A percentile compares a stretch with the other conserved stretches of the same genome.
Conservation (phyloP, 2,329 filamentous ascomycete genomes). For the Colletotrichum theobromicola region DNA sequence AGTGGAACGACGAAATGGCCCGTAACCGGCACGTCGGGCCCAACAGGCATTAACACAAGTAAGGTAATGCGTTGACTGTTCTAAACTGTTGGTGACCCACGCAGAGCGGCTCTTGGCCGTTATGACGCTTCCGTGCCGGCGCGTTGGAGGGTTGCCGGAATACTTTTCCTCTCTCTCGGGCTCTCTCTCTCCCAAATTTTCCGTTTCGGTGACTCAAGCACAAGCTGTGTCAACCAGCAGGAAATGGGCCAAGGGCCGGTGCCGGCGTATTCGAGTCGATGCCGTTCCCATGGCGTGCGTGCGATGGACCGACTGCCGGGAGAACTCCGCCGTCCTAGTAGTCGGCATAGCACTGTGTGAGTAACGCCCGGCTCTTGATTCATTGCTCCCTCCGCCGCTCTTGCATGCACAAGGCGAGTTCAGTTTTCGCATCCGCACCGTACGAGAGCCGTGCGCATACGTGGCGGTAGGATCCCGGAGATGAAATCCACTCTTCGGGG, state of each 20-base stretch:
- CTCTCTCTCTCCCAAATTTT: background rate
- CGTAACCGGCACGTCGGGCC: background rate
- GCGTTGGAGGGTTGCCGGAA: background rate
- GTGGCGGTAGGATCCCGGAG: background rate
- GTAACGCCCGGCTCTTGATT: background rate
- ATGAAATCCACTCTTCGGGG: background rate
- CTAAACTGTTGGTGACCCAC: background rate
- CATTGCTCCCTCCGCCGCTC: background rate
- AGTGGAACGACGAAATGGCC: background rate
- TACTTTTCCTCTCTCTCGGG: background rate
- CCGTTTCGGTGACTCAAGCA: background rate
- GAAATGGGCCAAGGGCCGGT: background rate
- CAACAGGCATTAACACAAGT: background rate
- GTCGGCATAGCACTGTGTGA: background rate
- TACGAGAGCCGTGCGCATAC: background rate
- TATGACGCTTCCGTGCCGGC: background rate
- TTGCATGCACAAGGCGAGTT: background rate
- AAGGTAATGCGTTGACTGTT: constrained; percentile 1
- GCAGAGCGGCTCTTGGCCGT: background rate
- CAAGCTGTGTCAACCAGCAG: background rate
- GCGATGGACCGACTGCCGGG: constrained; percentile 1
- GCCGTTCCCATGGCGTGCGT: background rate
- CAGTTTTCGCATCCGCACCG: background rate
- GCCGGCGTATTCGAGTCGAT: background rate
- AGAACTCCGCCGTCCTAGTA: background rate